A percentile compares a stretch with the other conserved stretches of the same genome.
These are phyloP conservation scores for Cyclocybe cylindracea DNA, from an alignment of 768 basidiomycete genomes.

Conservation along the genomic window DNA sequence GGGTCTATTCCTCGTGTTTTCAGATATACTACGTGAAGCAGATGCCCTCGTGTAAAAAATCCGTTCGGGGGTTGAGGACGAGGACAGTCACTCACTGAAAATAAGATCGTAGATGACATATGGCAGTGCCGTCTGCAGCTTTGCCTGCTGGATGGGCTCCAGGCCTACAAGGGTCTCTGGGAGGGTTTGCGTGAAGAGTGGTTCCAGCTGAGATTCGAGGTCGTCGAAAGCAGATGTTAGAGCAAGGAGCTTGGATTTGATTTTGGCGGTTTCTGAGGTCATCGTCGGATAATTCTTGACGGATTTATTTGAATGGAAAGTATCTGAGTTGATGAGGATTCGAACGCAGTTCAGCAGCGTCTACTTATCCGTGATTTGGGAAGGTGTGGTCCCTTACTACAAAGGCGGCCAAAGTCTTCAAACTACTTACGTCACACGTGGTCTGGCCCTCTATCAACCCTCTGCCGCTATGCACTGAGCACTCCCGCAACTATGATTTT, in stretches of 20 bases:
- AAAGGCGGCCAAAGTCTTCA: too few species aligned
- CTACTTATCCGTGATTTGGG: too few species aligned
- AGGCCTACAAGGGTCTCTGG: constrained; percentile 65
- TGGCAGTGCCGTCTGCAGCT: constrained; percentile 76
- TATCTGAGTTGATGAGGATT: not conserved
- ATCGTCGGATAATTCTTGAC: constrained; percentile 22
- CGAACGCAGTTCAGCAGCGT: not conserved
- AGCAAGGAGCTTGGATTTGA: constrained; percentile 47
- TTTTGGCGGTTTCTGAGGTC: constrained; percentile 47
- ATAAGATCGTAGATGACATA: constrained; percentile 84
- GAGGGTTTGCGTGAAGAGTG: constrained; percentile 67
- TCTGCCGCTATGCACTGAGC: too few species aligned
- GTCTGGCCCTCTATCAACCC: too few species aligned
- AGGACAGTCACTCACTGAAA: constrained; percentile 59
- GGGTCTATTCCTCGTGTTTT: constrained; percentile 82
- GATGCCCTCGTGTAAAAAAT: not conserved
- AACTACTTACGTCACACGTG: too few species aligned
- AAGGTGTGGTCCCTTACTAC: too few species aligned
- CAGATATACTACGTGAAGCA: constrained; percentile 62
- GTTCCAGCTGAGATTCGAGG: constrained; percentile 66
- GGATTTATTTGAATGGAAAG: not conserved
- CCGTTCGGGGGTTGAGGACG: constrained; percentile 2
- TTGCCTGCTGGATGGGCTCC: constrained; percentile 78
- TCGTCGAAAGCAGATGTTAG: constrained; percentile 64
- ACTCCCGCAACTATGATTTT: too few species aligned